A percentile compares a stretch with the other conserved stretches of the same genome.
Evolutionary conservation across 495 filamentous ascomycete species (phyloP).

Genomic region (Penicillium samsonianum): DNA sequence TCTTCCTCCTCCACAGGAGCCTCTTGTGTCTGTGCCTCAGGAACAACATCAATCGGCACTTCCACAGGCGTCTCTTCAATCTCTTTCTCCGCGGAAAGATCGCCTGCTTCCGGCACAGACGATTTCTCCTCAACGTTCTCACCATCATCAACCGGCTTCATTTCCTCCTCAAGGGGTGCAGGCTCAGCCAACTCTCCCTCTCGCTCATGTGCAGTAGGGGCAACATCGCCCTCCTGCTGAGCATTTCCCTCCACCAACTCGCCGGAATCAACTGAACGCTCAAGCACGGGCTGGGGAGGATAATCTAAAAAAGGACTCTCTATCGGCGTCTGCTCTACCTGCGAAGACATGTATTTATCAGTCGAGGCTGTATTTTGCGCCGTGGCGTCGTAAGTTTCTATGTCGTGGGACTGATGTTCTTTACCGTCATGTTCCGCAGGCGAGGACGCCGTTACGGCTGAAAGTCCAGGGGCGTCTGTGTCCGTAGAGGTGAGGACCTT

Average conservation of each 20-base stretch:
- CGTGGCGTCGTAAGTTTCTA: conserved; percentile 36
- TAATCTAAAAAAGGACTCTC: conserved; percentile 39
- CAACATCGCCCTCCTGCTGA: conserved; percentile 16
- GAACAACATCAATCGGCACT: not conserved
- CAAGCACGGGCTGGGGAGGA: conserved; percentile 41
- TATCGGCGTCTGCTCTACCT: conserved; percentile 48
- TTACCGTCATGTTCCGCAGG: conserved; percentile 53
- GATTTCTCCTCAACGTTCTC: conserved; percentile 7
- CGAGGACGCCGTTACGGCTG: conserved; percentile 38
- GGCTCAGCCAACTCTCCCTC: conserved; percentile 10
- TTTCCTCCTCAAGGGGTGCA: conserved; percentile 11
- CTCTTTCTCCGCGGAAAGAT: conserved; percentile 13
- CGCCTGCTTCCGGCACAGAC: conserved; percentile 19
- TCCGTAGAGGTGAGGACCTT: conserved; percentile 20
- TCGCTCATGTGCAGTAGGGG: conserved; percentile 7
- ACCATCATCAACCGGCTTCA: not conserved
- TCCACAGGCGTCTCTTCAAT: conserved; percentile 7
- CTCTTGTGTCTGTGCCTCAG: conserved; percentile 15
- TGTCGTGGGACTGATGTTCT: conserved; percentile 53
- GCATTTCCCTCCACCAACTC: conserved; percentile 19
- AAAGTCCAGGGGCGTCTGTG: conserved; percentile 28
- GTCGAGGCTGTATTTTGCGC: conserved; percentile 49
- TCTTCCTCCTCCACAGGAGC: conserved; percentile 7
- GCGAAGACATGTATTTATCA: conserved; percentile 53
- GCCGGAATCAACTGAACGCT: conserved; percentile 28